Base-by-base conservation (phyloP, 1,139 yeast genomes). In the Kodamaea derodonti region DNA sequence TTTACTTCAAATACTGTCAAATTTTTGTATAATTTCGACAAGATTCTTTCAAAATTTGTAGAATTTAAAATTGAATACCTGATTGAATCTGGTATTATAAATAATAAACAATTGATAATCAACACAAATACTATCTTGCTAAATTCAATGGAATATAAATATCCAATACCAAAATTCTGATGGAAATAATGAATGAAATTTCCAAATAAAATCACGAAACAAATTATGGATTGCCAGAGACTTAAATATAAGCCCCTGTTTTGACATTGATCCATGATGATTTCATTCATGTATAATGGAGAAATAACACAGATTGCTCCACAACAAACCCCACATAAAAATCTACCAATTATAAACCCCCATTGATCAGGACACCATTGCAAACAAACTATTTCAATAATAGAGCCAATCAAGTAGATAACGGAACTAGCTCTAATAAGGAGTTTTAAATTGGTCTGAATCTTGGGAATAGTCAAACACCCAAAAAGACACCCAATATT, bases 401-500 rank as follows among this genome's bases (percentile, higher is more conserved):
- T 15, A 7, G 51, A 35, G 10, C 59, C 60, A 7, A 37, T n/a
- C 3, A 40, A 20, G 30, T 52, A 49, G 11, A 52, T 20, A 10
- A 29, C 30, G 11, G 42, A 31, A 10, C 43, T 32, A 10, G 40
- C 20, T 13, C 39, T 34, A 3, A 48, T 29, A 10, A 44, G 30
- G 2, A 9, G 7, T 25, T 43, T 47, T 31, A 43, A 36, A 27
- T 30, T 28, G 24, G 28, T 32, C 20, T 34, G 28, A 16, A 32
- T 25, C 31, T 41, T 37, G 20, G 48, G 47, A 13, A 47, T 17
- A 2, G 49, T 35, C 5, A 55, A 31, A 32, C 65, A 52, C 3
- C 65, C 68, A 22, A 49, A 15, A 12, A 59, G 40, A 29, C 60
- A 49, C 1, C 69, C 69, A 18, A 59, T 28, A 37, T 56, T 57